A percentile compares a stretch with the other conserved stretches of the same genome.
Conservation (phyloP, 306 rosid species). For the Ormosia emarginata region DNA sequence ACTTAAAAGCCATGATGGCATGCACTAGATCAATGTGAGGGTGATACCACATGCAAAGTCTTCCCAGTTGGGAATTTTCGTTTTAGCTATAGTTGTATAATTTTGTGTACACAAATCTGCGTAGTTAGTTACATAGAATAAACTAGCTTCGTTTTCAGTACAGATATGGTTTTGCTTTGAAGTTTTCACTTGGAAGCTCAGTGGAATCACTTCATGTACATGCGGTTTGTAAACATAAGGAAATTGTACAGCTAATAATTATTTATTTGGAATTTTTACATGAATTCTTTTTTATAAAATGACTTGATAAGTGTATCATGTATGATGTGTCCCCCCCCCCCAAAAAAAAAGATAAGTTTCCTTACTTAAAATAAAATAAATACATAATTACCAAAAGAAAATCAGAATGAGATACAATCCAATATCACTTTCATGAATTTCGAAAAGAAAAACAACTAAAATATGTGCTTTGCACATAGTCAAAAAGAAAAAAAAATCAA, state of each 20-base stretch:
- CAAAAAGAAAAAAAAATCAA: no score
- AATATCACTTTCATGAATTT: no score
- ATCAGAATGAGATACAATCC: no score
- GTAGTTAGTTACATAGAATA: background rate
- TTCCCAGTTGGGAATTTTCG: background rate
- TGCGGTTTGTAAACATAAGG: background rate
- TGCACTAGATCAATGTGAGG: background rate
- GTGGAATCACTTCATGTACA: background rate
- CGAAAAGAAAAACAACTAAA: no score
- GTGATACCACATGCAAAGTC: background rate
- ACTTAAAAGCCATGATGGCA: background rate
- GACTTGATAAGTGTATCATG: background rate
- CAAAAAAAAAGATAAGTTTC: no score
- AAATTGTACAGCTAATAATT: background rate
- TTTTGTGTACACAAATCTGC: background rate
- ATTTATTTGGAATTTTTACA: background rate
- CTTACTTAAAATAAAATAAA: no score
- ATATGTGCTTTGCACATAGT: no score
- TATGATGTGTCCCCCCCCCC: no score
- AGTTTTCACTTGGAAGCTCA: background rate
- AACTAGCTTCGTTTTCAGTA: background rate
- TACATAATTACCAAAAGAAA: no score
- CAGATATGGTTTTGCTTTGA: background rate
- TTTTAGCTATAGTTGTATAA: background rate
- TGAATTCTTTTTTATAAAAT: no score